Evolutionary conservation across 202 grass and related monocot genomes (phyloP), one percentile per base, ranked within the genome.

Genomic region (Dendrocalamus latiflorus): DNA sequence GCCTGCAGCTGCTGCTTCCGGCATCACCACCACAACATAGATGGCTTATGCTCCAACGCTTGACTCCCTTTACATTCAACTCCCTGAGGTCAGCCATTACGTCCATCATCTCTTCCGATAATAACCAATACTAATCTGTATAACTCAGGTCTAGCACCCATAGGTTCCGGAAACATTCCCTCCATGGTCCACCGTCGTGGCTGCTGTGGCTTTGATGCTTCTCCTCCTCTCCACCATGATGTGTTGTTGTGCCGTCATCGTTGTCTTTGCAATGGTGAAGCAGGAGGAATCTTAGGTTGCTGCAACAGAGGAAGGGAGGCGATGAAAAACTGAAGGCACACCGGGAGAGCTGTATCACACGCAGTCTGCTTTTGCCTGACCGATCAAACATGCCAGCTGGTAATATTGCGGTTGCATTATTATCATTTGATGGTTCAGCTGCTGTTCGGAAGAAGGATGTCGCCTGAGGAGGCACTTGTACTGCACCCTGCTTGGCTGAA

Each of bases 21-120:
- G 11, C 3, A 7, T 11, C 17, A 42, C 4, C 18, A 0, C 6
- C 3, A 17, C 1, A 6, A 1, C 1, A 1, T 6, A 82, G 8
- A 18, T 72, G 2, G 4, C 12, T 49, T 12, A 72, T 12, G 24
- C 10, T 50, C 84, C 60, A 38, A 7, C 11, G 3, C 4, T 18
- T 0, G 1, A 28, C 1, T 17, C 41, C 51, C 34, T 75, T 38
- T 0, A 86, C 61, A 51, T 51, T 4, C 28, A 86, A 8, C 77
- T 86, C 84, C 21, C 61, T 81, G 2, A 86, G 84, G 1, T 75
- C 41, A 61, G 1, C 30, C 84, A 86, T 81, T 3, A 17, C 0
- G 0, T 20, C 34, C 7, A 50, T 10, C 4, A 20, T 48, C 1
- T 75, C 34, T 18, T 59, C 6, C 0, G 84, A 86, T 22, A 86